Evolutionary conservation across 495 filamentous ascomycete species (phyloP).

Genomic region (Staphylotrichum longicolle): DNA sequence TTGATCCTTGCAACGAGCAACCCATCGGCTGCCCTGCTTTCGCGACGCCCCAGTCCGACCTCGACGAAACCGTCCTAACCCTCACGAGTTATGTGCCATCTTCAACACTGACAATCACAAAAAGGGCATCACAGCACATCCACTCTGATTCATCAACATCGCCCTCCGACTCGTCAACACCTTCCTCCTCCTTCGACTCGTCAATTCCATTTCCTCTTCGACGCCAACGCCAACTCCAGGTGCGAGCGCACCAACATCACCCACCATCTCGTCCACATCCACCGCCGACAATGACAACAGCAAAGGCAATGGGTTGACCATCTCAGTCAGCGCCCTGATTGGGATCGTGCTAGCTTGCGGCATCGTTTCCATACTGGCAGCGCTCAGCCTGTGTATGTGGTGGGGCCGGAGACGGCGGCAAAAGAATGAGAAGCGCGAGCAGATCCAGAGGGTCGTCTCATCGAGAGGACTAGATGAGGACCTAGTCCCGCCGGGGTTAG

Average conservation of each 20-base stretch:
- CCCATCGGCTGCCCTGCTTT: slow-evolving; percentile 24
- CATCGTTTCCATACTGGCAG: slow-evolving; percentile 18
- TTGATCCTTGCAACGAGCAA: slow-evolving; percentile 27
- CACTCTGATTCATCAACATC: neutral
- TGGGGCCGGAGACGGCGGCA: slow-evolving; percentile 17
- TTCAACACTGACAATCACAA: neutral
- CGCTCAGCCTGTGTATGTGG: slow-evolving; percentile 19
- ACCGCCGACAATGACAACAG: neutral
- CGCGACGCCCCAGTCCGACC: neutral
- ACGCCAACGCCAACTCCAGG: neutral
- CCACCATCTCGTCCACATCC: slow-evolving; percentile 11
- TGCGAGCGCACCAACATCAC: slow-evolving; percentile 9
- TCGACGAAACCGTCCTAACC: too few species aligned
- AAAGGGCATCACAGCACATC: slow-evolving; percentile 1
- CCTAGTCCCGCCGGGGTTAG: slow-evolving; percentile 12
- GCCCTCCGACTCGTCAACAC: neutral
- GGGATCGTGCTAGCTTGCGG: slow-evolving; percentile 25
- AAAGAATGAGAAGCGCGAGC: slow-evolving; percentile 15
- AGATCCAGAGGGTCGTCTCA: slow-evolving; percentile 6
- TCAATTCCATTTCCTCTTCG: too few species aligned
- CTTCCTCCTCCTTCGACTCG: neutral
- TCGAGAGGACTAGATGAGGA: slow-evolving; percentile 11
- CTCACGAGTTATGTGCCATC: too few species aligned
- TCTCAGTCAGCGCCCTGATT: slow-evolving; percentile 23
- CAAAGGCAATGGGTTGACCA: slow-evolving; percentile 18